Evolutionary conservation across 176 grass and related monocot genomes (phyloP).

Genomic region (Paspalum vaginatum): DNA sequence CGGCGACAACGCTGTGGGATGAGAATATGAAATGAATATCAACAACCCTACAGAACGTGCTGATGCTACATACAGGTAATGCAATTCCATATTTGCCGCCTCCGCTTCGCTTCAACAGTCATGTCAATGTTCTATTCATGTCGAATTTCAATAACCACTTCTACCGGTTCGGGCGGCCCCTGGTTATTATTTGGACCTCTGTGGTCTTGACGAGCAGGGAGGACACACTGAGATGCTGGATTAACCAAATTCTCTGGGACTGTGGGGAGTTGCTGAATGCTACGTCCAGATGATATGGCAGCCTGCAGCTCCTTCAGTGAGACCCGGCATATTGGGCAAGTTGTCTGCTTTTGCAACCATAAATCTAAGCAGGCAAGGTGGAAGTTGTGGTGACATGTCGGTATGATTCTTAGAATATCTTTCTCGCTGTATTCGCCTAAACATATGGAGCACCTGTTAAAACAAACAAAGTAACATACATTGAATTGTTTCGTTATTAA

Average conservation of each 20-base stretch:
- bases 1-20: neutral
- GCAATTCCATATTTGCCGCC: neutral
- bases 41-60: neutral
- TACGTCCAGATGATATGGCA: constrained; percentile 21
- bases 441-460: constrained; percentile 86
- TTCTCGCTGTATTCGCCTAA: constrained; percentile 83
- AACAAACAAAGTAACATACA: constrained; percentile 12
- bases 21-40: too few species aligned
- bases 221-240: constrained; percentile 37
- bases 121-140: constrained; percentile 1
- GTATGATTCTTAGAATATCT: constrained; percentile 70
- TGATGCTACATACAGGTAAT: neutral
- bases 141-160: constrained; percentile 53
- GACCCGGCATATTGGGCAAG: constrained; percentile 78
- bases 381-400: constrained; percentile 71
- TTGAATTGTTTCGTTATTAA: neutral
- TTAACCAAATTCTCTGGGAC: constrained; percentile 37
- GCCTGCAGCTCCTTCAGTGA: constrained; percentile 63
- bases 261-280: constrained; percentile 30
- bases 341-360: constrained; percentile 83
- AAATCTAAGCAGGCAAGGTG: constrained; percentile 78
- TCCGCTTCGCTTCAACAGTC: neutral
- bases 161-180: constrained; percentile 32
- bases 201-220: constrained; percentile 33
- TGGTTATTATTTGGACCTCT: constrained; percentile 28